phyloP scores from a whole-genome alignment of 805 yeast genomes.

The Cyberlindnera mississippiensis region DNA sequence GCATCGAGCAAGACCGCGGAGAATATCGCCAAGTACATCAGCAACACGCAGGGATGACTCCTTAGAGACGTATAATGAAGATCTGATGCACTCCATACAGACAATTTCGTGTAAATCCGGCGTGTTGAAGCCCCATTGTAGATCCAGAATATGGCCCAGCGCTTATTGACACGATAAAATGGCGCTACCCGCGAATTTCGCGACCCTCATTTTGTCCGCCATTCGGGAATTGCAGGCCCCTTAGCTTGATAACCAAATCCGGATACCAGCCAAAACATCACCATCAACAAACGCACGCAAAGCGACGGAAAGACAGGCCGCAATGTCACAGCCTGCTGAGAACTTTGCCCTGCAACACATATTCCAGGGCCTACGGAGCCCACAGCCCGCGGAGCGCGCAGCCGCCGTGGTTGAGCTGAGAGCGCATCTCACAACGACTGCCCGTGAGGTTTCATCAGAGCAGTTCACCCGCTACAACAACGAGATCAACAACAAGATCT shows the following conservation, averaged over 20 bases:
- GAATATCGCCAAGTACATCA: slow-evolving; percentile 64
- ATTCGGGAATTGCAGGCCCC: too few relatives aligned
- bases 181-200: too few relatives aligned
- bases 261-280: background rate
- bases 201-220: too few relatives aligned
- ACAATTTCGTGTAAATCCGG: too few relatives aligned
- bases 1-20: slow-evolving; percentile 69
- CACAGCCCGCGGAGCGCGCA: slow-evolving; percentile 31
- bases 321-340: slow-evolving; percentile 24
- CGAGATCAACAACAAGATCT: slow-evolving; percentile 81
- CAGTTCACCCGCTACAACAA: slow-evolving; percentile 78
- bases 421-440: slow-evolving; percentile 62
- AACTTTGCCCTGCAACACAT: slow-evolving; percentile 33
- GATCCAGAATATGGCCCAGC: too few relatives aligned
- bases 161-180: too few relatives aligned
- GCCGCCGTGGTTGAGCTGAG: slow-evolving; percentile 68
- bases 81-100: too few relatives aligned
- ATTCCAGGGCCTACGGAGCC: slow-evolving; percentile 35
- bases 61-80: background rate
- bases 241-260: background rate
- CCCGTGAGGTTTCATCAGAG: slow-evolving; percentile 79
- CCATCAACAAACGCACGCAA: too few relatives aligned
- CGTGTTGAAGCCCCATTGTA: too few relatives aligned
- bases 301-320: background rate
- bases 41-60: slow-evolving; percentile 17